Evolutionary conservation across 164 flowering plant genomes (phyloP).

Genomic region (Stephania yunnanensis): DNA sequence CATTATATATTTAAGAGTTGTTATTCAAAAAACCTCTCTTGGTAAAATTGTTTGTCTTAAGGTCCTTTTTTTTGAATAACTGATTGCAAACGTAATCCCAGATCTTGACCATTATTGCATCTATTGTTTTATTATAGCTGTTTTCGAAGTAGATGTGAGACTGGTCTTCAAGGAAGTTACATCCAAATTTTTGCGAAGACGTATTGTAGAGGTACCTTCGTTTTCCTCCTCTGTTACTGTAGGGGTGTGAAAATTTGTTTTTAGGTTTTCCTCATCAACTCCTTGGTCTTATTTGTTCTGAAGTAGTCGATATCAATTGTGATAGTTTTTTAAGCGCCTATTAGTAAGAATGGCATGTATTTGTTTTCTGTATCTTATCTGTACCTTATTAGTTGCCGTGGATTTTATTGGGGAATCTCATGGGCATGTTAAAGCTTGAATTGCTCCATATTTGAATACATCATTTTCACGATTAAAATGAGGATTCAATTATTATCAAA

Average conservation of each 20-base stretch:
- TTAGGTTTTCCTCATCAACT: background rate
- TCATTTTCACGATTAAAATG: background rate
- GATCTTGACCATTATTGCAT: background rate
- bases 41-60: background rate
- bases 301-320: background rate
- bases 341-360: background rate
- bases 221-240: background rate
- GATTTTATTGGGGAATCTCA: background rate
- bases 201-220: slow-evolving; percentile 85
- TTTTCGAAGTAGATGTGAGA: slow-evolving; percentile 97
- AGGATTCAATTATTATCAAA: background rate
- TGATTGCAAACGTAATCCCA: too few relatives aligned
- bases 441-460: background rate
- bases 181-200: slow-evolving; percentile 74
- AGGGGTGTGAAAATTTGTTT: background rate
- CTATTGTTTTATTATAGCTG: slow-evolving; percentile 30
- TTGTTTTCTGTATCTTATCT: background rate
- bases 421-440: background rate
- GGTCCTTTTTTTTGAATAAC: background rate
- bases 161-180: slow-evolving; percentile 86
- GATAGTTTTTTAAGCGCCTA: background rate
- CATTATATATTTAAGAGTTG: background rate
- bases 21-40: background rate
- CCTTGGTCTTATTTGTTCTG: background rate
- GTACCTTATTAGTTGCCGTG: background rate